These are phyloP conservation scores for Blastobotrys muscicola DNA, from an alignment of 805 yeast genomes.

Conservation along the genomic window DNA sequence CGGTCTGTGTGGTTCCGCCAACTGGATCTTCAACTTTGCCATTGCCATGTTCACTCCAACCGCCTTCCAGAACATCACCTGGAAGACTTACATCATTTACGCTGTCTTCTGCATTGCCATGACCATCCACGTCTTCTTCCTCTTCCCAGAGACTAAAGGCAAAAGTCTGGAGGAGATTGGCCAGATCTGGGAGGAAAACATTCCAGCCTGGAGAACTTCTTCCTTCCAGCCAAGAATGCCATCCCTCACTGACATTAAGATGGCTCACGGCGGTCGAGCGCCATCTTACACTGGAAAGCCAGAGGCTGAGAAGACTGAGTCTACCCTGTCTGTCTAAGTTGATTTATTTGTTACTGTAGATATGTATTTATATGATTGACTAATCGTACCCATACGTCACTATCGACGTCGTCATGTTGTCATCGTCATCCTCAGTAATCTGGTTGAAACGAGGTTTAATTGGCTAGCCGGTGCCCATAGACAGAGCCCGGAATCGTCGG, in stretches of 20 bases:
- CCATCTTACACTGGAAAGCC: conserved; percentile 18
- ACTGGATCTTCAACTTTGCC: conserved; percentile 33
- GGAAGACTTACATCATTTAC: conserved; percentile 52
- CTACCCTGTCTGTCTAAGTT: neutral
- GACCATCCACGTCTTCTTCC: conserved; percentile 32
- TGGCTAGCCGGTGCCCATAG: too few relatives aligned
- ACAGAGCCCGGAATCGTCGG: too few relatives aligned
- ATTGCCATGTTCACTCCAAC: conserved; percentile 48
- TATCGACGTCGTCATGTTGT: too few relatives aligned
- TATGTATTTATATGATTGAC: neutral
- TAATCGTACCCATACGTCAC: too few relatives aligned
- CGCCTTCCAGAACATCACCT: conserved; percentile 39
- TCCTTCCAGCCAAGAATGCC: conserved; percentile 11
- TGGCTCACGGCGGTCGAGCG: conserved; percentile 22
- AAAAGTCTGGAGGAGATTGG: conserved; percentile 31
- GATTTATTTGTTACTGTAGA: neutral
- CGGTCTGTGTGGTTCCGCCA: conserved; percentile 36
- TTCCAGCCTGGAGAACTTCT: conserved; percentile 77
- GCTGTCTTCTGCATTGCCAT: conserved; percentile 42
- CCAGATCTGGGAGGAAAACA: conserved; percentile 36
- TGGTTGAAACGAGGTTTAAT: neutral
- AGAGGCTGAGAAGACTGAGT: neutral
- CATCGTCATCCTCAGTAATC: neutral
- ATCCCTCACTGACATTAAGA: conserved; percentile 18
- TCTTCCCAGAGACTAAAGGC: conserved; percentile 21